phyloP scores from a whole-genome alignment of 495 filamentous ascomycete species.

The Neurospora sp. region DNA sequence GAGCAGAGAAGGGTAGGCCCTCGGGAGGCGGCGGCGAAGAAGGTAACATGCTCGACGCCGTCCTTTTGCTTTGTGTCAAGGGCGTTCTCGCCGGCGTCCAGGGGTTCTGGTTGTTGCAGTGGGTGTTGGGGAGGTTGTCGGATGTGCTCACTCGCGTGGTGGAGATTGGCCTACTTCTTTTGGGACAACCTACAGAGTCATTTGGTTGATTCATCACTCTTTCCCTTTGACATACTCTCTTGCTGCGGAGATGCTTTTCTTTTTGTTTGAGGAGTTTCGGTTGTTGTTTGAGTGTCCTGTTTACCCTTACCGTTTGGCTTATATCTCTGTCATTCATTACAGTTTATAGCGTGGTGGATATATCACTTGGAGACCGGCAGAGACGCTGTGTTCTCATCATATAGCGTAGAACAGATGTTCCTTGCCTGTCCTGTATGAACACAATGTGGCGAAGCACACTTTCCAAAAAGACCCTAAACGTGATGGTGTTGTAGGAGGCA shows the following conservation, averaged over 20 bases:
- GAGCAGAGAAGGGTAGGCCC: not conserved
- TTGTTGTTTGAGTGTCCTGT: not conserved
- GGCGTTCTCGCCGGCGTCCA: constrained; percentile 16
- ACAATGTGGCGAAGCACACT: not conserved
- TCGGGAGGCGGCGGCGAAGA: constrained; percentile 2
- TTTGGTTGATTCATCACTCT: not conserved
- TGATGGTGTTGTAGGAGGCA: not conserved
- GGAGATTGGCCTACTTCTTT: constrained; percentile 19
- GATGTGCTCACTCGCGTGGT: constrained; percentile 18
- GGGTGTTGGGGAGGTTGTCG: constrained; percentile 14
- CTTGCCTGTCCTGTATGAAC: not conserved
- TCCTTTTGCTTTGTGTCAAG: constrained; percentile 17
- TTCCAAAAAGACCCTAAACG: not conserved
- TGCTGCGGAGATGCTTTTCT: not conserved
- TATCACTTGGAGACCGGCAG: not conserved
- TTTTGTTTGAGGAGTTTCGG: constrained; percentile 11
- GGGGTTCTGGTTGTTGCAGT: constrained; percentile 12
- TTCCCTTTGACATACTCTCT: not conserved
- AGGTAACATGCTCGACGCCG: constrained; percentile 6
- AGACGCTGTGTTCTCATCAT: not conserved
- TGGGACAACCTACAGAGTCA: not conserved
- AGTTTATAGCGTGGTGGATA: not conserved
- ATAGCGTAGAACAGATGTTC: not conserved
- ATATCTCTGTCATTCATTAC: not conserved
- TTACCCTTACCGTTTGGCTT: not conserved